These are phyloP conservation scores for Eimeria praecox DNA, from an alignment of 169 alveolate genomes.

Conservation along the genomic window DNA sequence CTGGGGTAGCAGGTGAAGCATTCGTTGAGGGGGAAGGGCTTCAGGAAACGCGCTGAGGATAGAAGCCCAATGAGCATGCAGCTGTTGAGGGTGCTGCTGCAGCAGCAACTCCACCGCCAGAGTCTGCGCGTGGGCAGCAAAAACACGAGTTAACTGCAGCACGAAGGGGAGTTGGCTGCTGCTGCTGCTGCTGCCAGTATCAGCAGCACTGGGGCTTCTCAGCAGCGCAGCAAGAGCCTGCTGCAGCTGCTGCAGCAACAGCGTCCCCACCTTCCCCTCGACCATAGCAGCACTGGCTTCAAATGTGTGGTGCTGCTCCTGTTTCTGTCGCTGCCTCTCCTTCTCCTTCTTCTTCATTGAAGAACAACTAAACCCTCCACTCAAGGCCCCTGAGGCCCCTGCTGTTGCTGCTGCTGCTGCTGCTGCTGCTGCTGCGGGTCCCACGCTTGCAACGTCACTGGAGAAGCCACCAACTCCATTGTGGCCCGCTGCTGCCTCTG, in stretches of 20 bases:
- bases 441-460: not conserved
- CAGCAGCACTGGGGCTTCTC: not conserved
- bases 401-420: not conserved
- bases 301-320: not conserved
- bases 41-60: constrained; percentile 70
- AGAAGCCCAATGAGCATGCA: constrained; percentile 21
- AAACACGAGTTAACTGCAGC: constrained; percentile 37
- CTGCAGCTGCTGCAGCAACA: constrained; percentile 74
- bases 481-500: constrained; percentile 47
- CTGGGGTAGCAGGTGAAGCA: constrained; percentile 44
- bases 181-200: not conserved
- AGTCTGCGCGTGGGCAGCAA: constrained; percentile 56
- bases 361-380: not conserved
- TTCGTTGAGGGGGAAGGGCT: constrained; percentile 25
- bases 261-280: not conserved
- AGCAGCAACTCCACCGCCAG: constrained; percentile 64
- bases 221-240: constrained; percentile 46
- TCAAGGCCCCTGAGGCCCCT: not conserved
- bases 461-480: not conserved
- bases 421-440: not conserved
- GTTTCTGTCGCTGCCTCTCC: constrained; percentile 15
- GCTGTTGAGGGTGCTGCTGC: constrained; percentile 53
- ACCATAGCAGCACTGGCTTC: constrained; percentile 6
- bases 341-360: constrained; percentile 40
- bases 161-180: not conserved